Evolutionary conservation across 1,284 basidiomycete species (phyloP).

Genomic region (Ceratobasidium sp.): DNA sequence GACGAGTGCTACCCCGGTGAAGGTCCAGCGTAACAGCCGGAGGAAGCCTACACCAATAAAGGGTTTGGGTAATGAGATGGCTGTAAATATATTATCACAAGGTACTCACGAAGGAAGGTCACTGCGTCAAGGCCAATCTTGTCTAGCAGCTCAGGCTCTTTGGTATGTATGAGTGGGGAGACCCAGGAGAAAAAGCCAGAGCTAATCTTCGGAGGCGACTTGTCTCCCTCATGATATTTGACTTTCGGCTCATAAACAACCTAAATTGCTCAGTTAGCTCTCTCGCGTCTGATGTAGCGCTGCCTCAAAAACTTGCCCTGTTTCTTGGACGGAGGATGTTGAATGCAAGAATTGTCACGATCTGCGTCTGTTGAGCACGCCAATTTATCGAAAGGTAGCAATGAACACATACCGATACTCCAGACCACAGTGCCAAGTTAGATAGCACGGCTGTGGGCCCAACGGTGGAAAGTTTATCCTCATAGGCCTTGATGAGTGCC

Average conservation of each 20-base stretch:
- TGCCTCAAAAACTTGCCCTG: slow-evolving; percentile 61
- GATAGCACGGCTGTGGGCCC: slow-evolving; percentile 80
- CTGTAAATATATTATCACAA: neutral
- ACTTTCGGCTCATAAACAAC: slow-evolving; percentile 86
- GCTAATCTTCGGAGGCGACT: slow-evolving; percentile 79
- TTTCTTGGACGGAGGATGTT: slow-evolving; percentile 82
- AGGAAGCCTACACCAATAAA: slow-evolving; percentile 63
- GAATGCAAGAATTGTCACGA: slow-evolving; percentile 74
- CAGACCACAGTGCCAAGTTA: slow-evolving; percentile 79
- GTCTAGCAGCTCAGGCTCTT: slow-evolving; percentile 87
- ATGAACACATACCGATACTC: slow-evolving; percentile 66
- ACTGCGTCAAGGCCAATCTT: slow-evolving; percentile 95
- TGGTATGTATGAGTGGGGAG: slow-evolving; percentile 82
- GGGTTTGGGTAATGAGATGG: neutral
- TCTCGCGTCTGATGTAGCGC: neutral
- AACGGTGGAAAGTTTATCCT: slow-evolving; percentile 52
- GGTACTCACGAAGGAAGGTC: slow-evolving; percentile 75
- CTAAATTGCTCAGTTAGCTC: slow-evolving; percentile 53
- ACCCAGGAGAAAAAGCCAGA: slow-evolving; percentile 90
- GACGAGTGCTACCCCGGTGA: slow-evolving; percentile 72
- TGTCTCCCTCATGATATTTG: slow-evolving; percentile 87
- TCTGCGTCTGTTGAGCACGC: slow-evolving; percentile 52
- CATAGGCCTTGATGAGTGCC: slow-evolving; percentile 50
- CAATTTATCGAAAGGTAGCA: slow-evolving; percentile 16
- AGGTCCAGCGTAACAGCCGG: slow-evolving; percentile 85